Conservation (phyloP, 1,284 basidiomycete genomes). For the Singerocomus rubriflavus region DNA sequence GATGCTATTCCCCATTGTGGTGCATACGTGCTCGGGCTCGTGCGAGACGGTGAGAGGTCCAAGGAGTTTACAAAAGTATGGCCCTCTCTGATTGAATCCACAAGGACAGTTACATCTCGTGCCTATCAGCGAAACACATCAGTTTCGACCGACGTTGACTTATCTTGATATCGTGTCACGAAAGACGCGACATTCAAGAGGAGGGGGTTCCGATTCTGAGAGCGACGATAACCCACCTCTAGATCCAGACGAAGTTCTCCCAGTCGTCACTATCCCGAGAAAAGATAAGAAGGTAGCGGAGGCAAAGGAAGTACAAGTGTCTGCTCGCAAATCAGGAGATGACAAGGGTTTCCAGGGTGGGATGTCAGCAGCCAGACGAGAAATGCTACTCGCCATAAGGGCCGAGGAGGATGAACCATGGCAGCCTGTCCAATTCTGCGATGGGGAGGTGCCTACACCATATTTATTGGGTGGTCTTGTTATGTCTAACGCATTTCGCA, state of each 20-base stretch:
- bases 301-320: slow-evolving; percentile 71
- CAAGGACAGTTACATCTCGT: slow-evolving; percentile 74
- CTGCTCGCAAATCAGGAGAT: slow-evolving; percentile 60
- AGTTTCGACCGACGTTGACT: slow-evolving; percentile 74
- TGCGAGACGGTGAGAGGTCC: slow-evolving; percentile 57
- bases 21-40: slow-evolving; percentile 67
- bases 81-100: slow-evolving; percentile 13
- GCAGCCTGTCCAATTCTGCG: slow-evolving; percentile 62
- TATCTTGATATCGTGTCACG: slow-evolving; percentile 70
- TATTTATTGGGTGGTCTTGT: slow-evolving; percentile 1
- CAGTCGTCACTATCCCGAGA: slow-evolving; percentile 47
- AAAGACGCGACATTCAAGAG: slow-evolving; percentile 52
- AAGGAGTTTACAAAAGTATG: not conserved
- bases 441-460: slow-evolving; percentile 47
- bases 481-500: slow-evolving; percentile 30
- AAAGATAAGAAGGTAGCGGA: slow-evolving; percentile 55
- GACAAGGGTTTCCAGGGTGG: slow-evolving; percentile 60
- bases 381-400: slow-evolving; percentile 69
- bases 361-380: slow-evolving; percentile 59
- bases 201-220: slow-evolving; percentile 56
- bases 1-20: slow-evolving; percentile 65
- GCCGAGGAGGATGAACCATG: slow-evolving; percentile 73
- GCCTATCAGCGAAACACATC: slow-evolving; percentile 71
- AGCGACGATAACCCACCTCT: slow-evolving; percentile 75
- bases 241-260: slow-evolving; percentile 68